A percentile compares a stretch with the other conserved stretches of the same genome.
Evolutionary conservation across 1,139 yeast genomes (phyloP).

Genomic region (Lodderomyces pseudojiufengensis): DNA sequence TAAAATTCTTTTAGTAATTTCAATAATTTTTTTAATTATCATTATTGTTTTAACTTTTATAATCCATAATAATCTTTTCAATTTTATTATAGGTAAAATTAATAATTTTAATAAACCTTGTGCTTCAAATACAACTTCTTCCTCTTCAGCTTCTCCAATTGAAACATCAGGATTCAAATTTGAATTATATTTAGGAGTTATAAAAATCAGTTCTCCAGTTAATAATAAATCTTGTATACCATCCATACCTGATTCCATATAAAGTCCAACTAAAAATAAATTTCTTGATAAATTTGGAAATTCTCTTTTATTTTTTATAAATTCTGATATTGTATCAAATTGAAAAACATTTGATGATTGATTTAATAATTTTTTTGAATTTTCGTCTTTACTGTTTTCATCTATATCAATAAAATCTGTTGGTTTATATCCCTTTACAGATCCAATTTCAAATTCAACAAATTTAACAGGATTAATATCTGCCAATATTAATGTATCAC

Average conservation of each 20-base stretch:
- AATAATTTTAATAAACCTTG: slow-evolving; percentile 2
- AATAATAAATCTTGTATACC: background rate
- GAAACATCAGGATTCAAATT: too few relatives aligned
- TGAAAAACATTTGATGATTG: slow-evolving; percentile 1
- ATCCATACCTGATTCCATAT: slow-evolving; percentile 1
- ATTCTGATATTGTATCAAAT: slow-evolving; percentile 1
- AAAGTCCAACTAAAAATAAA: slow-evolving; percentile 3
- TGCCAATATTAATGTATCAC: slow-evolving; percentile 1
- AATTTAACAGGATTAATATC: slow-evolving; percentile 1
- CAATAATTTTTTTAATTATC: background rate
- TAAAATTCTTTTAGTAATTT: slow-evolving; percentile 1
- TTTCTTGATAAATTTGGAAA: slow-evolving; percentile 1
- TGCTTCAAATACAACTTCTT: slow-evolving; percentile 1
- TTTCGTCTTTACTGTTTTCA: background rate
- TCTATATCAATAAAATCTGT: background rate
- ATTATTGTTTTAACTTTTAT: background rate
- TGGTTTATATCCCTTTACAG: background rate
- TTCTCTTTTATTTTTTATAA: background rate
- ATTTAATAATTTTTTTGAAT: background rate
- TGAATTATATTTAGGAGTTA: background rate
- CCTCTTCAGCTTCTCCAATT: background rate
- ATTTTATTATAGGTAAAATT: background rate
- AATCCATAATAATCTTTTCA: slow-evolving; percentile 1
- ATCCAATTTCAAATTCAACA: slow-evolving; percentile 2
- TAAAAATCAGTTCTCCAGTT: slow-evolving; percentile 1